phyloP scores from a whole-genome alignment of 306 rosid species.

The Malus domestica region DNA sequence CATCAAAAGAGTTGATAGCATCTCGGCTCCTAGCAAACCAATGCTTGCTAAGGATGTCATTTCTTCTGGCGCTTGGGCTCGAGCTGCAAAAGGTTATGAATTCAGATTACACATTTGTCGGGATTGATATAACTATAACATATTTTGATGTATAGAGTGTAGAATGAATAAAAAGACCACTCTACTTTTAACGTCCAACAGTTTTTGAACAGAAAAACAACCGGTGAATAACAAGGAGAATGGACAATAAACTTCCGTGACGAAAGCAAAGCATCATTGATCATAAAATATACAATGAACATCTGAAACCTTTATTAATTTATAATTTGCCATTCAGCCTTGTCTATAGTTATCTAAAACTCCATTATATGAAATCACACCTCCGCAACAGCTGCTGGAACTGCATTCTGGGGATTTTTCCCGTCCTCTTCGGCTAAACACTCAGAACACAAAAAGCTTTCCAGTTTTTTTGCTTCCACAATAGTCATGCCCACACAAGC shows the following conservation, averaged over 20 bases:
- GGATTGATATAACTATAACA: not conserved
- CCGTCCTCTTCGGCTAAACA: conserved; percentile 63
- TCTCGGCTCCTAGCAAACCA: conserved; percentile 1
- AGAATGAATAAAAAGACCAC: not conserved
- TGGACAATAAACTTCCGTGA: not conserved
- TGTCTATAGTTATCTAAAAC: not conserved
- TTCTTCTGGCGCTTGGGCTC: conserved; percentile 70
- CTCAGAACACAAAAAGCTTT: conserved; percentile 77
- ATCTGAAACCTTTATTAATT: not conserved
- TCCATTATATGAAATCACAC: not conserved
- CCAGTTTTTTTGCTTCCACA: conserved; percentile 76
- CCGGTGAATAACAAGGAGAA: not conserved
- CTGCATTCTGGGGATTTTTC: conserved; percentile 43
- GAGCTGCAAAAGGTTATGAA: conserved; percentile 37
- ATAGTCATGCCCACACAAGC: conserved; percentile 88
- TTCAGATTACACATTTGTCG: not conserved
- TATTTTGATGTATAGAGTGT: not conserved
- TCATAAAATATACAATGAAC: not conserved
- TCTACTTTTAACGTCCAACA: not conserved
- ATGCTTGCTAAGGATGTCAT: conserved; percentile 19
- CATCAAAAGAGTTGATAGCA: conserved; percentile 14
- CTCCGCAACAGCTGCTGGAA: not conserved
- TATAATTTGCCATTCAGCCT: not conserved
- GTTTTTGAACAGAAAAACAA: not conserved
- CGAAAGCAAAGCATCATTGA: not conserved